A percentile compares a stretch with the other conserved stretches of the same genome.
Evolutionary conservation across 2,329 filamentous ascomycete genomes (phyloP).

Genomic region (Aspergillus ruber): DNA sequence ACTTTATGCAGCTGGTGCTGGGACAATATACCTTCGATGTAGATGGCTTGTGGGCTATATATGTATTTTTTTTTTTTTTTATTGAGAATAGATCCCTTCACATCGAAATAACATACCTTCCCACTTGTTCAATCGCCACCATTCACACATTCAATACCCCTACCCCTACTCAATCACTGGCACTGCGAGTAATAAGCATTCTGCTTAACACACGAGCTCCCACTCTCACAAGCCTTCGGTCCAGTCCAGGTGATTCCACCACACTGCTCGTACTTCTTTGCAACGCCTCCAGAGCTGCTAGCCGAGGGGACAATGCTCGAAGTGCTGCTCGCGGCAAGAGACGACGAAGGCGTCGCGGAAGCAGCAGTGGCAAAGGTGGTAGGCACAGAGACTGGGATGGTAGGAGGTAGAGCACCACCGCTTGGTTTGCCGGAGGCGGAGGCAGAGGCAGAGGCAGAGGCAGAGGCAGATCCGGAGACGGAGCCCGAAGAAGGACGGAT

Average conservation of each 20-base stretch:
- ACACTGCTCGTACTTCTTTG: slow-evolving; percentile 24
- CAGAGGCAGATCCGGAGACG: slow-evolving; percentile 3
- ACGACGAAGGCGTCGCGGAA: not conserved
- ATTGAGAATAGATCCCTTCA: too few species aligned
- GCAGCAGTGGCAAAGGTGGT: not conserved
- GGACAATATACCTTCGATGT: too few species aligned
- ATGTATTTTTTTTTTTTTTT: too few species aligned
- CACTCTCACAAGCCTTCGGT: slow-evolving; percentile 24
- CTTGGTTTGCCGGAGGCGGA: not conserved
- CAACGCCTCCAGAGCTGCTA: slow-evolving; percentile 9
- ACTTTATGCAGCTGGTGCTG: too few species aligned
- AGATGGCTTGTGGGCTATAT: too few species aligned
- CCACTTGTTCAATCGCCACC: too few species aligned
- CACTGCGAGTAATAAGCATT: slow-evolving; percentile 38
- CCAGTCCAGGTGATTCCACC: slow-evolving; percentile 34
- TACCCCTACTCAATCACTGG: not conserved
- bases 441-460: not conserved
- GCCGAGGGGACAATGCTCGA: slow-evolving; percentile 4
- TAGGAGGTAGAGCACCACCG: slow-evolving; percentile 3
- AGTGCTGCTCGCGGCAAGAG: slow-evolving; percentile 1
- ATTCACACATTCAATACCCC: too few species aligned
- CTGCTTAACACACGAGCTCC: slow-evolving; percentile 27
- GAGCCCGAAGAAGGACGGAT: not conserved
- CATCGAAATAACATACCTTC: too few species aligned
- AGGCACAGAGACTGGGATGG: not conserved